Evolutionary conservation across 202 grass and related monocot species (phyloP), one percentile per base, ranked within the genome.

Genomic region (Hordeum pubiflorum): DNA sequence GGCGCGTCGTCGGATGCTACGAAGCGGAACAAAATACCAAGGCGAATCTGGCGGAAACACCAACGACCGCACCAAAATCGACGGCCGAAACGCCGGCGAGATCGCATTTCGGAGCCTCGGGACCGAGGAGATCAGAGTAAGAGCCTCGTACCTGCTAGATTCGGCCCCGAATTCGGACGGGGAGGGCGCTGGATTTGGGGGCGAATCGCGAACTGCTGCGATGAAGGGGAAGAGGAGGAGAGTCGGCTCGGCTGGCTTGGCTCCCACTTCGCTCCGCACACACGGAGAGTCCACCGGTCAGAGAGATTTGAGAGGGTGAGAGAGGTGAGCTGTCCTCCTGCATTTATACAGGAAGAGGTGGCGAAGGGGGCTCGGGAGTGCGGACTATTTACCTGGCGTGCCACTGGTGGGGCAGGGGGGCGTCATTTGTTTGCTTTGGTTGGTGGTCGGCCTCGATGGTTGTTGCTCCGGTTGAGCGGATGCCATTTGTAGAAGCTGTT

Each of bases 231-330:
- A 40, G 58, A 50, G 10, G 27, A 29, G 27, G 27, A 3, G 58
- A 64, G 31, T 72, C 17, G 70, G 36, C 80, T 36, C 8, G 33
- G 33, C 48, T 39, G 26, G 43, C 43, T 52, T 7, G 64, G 52
- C 65, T 80, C 79, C 43, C 70, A 55, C 68, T 72, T 58, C 58
- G 69, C 80, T 82, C 41, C 20, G 63, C 44, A 9, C 27, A 12
- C 41, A 10, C n/a, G n/a, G 20, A 21, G 69, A 72, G 69, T 67
- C 48, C 78, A 80, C 63, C 40, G 71, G 69, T 64, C 69, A 74
- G 69, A 38, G 31, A 26, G 46, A 5, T 17, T 39, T 0, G n/a
- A 38, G 40, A 52, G 57, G 69, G 22, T 10, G 20, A 5, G 7
- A 8, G 2, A 65, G 70, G 43, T 63, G 81, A 56, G 27, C 41